Base-by-base conservation (phyloP, 179 eudicot genomes). In the Corrigiola litoralis region DNA sequence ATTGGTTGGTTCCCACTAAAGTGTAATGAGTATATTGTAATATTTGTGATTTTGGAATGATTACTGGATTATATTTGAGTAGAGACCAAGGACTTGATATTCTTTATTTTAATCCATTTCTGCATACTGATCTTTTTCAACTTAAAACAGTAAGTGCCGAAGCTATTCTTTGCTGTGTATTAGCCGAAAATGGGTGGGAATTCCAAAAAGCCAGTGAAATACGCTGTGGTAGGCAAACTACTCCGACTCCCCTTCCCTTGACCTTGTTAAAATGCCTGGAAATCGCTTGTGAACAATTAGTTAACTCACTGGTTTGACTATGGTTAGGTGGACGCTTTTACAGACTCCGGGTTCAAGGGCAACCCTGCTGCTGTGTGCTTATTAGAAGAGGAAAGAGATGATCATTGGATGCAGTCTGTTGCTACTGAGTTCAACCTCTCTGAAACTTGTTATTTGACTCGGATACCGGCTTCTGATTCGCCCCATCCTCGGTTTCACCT, bases 301-400 rank as follows among this genome's bases (percentile, higher is more conserved):
- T 42, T 41, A 6, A 18, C 27, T 37, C 46, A 40, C 4, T 56
- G 16, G 12, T 25, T 67, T n/a, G 32, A 38, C n/a, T n/a, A 2
- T 21, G 21, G 20, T 18, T 69, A 86, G 94, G 80, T 89, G 25
- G 95, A 90, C 61, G 95, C 95, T 16, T 90, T 90, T 69, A 79
- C 87, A 1, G 89, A 83, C 47, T 18, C 76, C 24, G 82, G 83
- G 45, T 85, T 85, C 76, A 86, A 78, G 72, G 92, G 92, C 14
- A 89, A 89, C 56, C 90, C 92, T 6, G 96, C 90, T 13, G 95
- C 89, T 2, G 91, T 90, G 6, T 90, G 96, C 69, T 60, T 84
- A 63, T 62, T 90, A 56, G 91, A 85, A 66, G 95, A 87, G 45
- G 79, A 81, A 17, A 80, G 69, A 65, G 76, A 79, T 16, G 87